Conservation (phyloP, 2,329 filamentous ascomycete species). For the Claviceps humidiphila region DNA sequence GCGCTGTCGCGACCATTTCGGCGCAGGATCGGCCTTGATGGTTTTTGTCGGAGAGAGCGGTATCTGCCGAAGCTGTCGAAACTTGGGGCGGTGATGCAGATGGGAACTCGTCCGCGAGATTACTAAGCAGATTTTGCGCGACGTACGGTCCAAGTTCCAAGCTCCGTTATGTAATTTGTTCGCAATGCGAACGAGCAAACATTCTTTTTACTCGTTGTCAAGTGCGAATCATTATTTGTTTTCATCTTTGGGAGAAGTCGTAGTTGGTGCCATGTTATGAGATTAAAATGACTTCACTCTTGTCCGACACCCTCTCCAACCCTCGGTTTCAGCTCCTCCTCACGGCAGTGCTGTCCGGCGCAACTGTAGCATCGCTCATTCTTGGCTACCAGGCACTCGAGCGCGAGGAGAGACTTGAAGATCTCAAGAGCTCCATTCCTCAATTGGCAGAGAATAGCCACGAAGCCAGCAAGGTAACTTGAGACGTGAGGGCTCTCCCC, state of each 20-base stretch:
- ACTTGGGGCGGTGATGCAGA: not conserved
- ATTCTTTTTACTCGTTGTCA: too few species aligned
- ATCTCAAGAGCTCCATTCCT: conserved; percentile 49
- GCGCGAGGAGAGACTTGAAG: conserved; percentile 37
- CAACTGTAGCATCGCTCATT: conserved; percentile 45
- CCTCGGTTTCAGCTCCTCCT: conserved; percentile 50
- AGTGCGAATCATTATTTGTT: not conserved
- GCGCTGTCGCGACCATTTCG: not conserved
- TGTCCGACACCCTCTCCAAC: conserved; percentile 30
- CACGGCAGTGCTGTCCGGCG: conserved; percentile 54
- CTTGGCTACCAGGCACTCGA: conserved; percentile 49
- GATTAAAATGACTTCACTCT: conserved; percentile 27
- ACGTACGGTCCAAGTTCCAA: not conserved
- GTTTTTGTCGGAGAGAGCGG: not conserved
- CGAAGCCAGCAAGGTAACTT: conserved; percentile 11
- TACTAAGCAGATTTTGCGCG: conserved; percentile 3
- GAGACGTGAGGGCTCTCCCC: not conserved
- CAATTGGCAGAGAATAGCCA: conserved; percentile 10
- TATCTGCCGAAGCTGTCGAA: not conserved
- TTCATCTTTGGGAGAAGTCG: not conserved
- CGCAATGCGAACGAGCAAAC: too few species aligned
- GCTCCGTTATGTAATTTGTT: too few species aligned
- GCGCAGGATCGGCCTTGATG: not conserved
- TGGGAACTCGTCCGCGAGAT: not conserved
- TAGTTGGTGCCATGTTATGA: conserved; percentile 8